Conservation (phyloP, 208 protist species). For the Phytomonas sp. region DNA sequence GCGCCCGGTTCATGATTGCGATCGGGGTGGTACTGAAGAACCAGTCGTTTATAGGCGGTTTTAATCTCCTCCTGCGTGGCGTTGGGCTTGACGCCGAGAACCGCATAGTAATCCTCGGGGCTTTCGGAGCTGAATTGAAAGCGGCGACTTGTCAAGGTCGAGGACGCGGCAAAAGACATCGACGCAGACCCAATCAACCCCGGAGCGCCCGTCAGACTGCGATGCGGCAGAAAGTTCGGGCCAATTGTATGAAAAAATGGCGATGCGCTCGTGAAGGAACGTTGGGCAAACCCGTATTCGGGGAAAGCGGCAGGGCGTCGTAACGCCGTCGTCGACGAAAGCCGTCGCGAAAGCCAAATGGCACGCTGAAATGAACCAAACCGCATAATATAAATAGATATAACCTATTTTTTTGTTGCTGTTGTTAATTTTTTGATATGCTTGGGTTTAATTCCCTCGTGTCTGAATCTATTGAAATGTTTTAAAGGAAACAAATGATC, state of each 20-base stretch:
- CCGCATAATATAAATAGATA: background rate
- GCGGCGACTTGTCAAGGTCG: background rate
- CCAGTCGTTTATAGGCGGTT: conserved; percentile 83
- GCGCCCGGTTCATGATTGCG: conserved; percentile 71
- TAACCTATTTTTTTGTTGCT: background rate
- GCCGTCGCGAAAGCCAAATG: background rate
- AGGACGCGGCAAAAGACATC: background rate
- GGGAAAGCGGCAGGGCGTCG: background rate
- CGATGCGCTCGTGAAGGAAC: background rate
- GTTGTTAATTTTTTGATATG: too few species aligned
- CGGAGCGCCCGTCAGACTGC: background rate
- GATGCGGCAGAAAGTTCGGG: background rate
- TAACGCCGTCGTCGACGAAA: background rate
- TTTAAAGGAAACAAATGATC: too few species aligned
- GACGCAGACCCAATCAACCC: background rate
- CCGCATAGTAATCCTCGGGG: conserved; percentile 53
- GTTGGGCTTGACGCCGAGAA: conserved; percentile 61
- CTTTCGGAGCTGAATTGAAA: background rate
- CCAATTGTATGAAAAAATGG: background rate
- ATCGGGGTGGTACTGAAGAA: conserved; percentile 87
- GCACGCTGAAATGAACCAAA: background rate
- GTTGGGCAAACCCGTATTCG: background rate
- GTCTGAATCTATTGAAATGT: too few species aligned
- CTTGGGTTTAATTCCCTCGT: too few species aligned
- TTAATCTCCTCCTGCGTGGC: conserved; percentile 87